These are phyloP conservation scores for Anthostomella pinea DNA, from an alignment of 2,329 filamentous ascomycete genomes.

Conservation along the genomic window DNA sequence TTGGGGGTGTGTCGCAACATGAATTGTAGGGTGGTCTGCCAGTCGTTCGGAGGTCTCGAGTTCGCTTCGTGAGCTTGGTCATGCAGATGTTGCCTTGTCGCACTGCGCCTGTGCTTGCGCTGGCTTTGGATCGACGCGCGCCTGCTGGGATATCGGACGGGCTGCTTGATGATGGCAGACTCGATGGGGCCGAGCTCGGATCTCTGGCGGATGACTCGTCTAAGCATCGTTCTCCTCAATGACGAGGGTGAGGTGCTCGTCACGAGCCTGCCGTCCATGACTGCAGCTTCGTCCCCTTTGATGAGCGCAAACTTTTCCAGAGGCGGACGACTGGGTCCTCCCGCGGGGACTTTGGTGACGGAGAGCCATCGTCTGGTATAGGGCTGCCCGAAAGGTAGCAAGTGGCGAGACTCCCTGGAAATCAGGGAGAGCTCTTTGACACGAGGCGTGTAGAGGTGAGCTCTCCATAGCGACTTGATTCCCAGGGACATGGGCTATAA, in stretches of 20 bases:
- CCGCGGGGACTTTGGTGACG: conserved; percentile 2
- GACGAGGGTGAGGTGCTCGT: conserved; percentile 8
- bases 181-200: conserved; percentile 5
- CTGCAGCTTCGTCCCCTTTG: background rate
- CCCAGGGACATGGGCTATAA: conserved; percentile 34
- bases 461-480: conserved; percentile 29
- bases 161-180: conserved; percentile 14
- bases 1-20: conserved; percentile 26
- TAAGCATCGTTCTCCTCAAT: conserved; percentile 7
- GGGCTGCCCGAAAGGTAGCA: conserved; percentile 5
- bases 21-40: conserved; percentile 21
- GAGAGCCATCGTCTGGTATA: conserved; percentile 19
- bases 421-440: conserved; percentile 26
- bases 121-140: conserved; percentile 12
- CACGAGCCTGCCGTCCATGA: background rate
- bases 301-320: too few relatives aligned
- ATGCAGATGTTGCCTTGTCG: conserved; percentile 18
- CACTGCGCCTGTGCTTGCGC: conserved; percentile 19
- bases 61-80: conserved; percentile 8
- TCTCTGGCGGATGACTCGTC: conserved; percentile 12
- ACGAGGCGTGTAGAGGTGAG: conserved; percentile 20
- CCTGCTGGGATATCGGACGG: conserved; percentile 14
- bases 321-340: background rate
- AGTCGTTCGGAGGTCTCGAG: conserved; percentile 10
- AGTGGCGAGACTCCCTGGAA: conserved; percentile 24